Evolutionary conservation across 306 rosid species (phyloP).

Genomic region (Quillaja saponaria): DNA sequence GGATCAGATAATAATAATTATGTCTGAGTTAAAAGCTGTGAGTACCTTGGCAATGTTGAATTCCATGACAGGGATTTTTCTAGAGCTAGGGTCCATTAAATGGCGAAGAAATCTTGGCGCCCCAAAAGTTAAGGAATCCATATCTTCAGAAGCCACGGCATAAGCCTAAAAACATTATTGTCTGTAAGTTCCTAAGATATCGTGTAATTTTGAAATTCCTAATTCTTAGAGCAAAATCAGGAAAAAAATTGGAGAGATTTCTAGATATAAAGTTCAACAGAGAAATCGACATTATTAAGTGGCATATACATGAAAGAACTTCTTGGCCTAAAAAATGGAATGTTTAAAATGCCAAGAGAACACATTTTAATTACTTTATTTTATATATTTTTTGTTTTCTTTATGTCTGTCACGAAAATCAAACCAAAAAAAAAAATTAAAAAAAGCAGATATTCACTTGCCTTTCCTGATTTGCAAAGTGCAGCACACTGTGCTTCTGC

Average conservation of each 20-base stretch:
- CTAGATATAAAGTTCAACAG: slow-evolving; percentile 24
- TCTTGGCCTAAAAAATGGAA: neutral
- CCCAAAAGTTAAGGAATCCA: slow-evolving; percentile 97
- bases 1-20: slow-evolving; percentile 19
- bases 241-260: slow-evolving; percentile 6
- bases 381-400: slow-evolving; percentile 8
- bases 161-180: slow-evolving; percentile 56
- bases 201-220: neutral
- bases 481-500: slow-evolving; percentile 99
- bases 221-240: neutral
- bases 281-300: slow-evolving; percentile 5
- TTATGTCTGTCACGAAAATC: neutral
- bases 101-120: slow-evolving; percentile 93
- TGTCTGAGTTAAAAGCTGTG: slow-evolving; percentile 18
- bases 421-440: slow-evolving; percentile 9
- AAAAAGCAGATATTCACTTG: slow-evolving; percentile 41
- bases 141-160: slow-evolving; percentile 98
- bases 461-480: slow-evolving; percentile 91
- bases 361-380: neutral
- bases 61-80: slow-evolving; percentile 96
- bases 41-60: slow-evolving; percentile 85
- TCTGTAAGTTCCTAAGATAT: slow-evolving; percentile 11
- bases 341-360: neutral
- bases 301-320: neutral
- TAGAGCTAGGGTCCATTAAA: slow-evolving; percentile 97